phyloP scores from a whole-genome alignment of 176 grass and related monocot genomes.

The Oryza australiensis region DNA sequence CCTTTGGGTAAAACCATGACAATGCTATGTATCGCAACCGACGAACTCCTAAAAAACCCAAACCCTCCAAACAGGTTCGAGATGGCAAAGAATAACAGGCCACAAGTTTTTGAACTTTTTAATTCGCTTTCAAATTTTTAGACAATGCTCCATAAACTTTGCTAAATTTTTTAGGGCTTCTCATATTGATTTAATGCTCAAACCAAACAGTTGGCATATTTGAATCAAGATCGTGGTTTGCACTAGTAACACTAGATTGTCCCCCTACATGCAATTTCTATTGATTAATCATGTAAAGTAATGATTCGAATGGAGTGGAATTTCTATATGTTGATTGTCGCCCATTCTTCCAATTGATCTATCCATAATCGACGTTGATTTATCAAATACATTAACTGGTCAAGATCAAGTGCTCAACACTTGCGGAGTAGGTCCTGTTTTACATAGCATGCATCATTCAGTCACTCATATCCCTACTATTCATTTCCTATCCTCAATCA shows the following conservation, averaged over 20 bases:
- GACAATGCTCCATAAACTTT: background rate
- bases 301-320: background rate
- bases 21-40: too few relatives aligned
- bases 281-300: conserved; percentile 19
- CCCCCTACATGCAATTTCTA: background rate
- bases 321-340: background rate
- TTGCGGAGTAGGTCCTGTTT: background rate
- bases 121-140: background rate
- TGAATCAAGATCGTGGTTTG: too few relatives aligned
- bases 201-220: background rate
- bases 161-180: background rate
- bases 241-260: background rate
- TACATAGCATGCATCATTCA: background rate
- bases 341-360: conserved; percentile 26
- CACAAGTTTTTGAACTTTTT: background rate
- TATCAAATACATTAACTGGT: background rate
- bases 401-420: conserved; percentile 3
- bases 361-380: background rate
- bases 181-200: background rate
- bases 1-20: too few relatives aligned
- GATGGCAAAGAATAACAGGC: background rate
- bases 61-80: too few relatives aligned
- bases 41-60: too few relatives aligned
- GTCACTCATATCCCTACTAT: too few relatives aligned
- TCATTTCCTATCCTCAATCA: too few relatives aligned